Percentiles rank a stretch among this genome's conserved stretches.
phyloP scores from a whole-genome alignment of 164 flowering plant species.

The Piper betle region DNA sequence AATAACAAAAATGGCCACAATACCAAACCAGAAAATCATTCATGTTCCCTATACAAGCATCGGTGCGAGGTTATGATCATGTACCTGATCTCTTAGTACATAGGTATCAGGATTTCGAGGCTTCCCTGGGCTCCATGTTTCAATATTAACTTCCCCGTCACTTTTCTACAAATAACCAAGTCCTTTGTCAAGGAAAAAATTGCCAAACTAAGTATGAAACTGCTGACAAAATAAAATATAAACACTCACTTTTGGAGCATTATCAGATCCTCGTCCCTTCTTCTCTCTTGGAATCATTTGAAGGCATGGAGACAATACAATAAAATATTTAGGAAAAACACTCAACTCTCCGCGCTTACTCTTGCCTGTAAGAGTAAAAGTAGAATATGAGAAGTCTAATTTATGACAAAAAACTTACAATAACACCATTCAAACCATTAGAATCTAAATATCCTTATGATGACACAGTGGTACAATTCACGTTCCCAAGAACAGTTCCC shows the following conservation, averaged over 20 bases:
- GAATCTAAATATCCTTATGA: too few relatives aligned
- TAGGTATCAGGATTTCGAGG: conserved; percentile 74
- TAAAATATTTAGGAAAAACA: conserved; percentile 63
- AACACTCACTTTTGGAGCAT: conserved; percentile 2
- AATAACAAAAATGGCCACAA: too few relatives aligned
- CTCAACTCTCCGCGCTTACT: conserved; percentile 87
- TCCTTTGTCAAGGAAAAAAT: conserved; percentile 14
- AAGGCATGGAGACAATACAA: conserved; percentile 72
- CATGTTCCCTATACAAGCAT: not conserved
- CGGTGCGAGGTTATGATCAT: not conserved
- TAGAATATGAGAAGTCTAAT: not conserved
- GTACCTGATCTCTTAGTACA: conserved; percentile 80
- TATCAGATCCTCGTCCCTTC: conserved; percentile 32
- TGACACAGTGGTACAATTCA: too few relatives aligned
- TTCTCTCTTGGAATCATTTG: conserved; percentile 94
- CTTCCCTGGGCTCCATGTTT: conserved; percentile 68
- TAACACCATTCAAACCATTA: not conserved
- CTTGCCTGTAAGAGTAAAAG: conserved; percentile 38
- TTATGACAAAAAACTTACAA: not conserved
- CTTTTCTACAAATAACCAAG: conserved; percentile 32
- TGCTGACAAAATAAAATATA: not conserved
- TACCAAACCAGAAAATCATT: too few relatives aligned
- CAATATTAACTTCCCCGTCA: conserved; percentile 13
- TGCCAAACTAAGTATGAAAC: conserved; percentile 5
- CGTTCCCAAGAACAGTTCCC: too few relatives aligned